Evolutionary conservation across 768 basidiomycete species (phyloP).

Genomic region (Leccinum obscurum): DNA sequence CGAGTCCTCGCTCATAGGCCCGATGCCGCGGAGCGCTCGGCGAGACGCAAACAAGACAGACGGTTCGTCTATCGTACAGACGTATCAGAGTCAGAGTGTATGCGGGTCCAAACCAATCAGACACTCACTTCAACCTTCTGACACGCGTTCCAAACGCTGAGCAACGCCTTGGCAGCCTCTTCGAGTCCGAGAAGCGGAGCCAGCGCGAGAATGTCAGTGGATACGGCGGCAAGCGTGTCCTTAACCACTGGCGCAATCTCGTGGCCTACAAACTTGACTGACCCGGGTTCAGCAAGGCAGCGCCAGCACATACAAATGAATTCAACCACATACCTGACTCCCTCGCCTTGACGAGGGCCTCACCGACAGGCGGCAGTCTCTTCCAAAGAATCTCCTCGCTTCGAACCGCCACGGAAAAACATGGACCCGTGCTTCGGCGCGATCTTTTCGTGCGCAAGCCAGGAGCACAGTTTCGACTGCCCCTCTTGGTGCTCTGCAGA

Average conservation of each 20-base stretch:
- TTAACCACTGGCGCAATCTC: conserved; percentile 35
- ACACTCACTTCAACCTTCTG: conserved; percentile 58
- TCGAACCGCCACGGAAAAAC: conserved; percentile 26
- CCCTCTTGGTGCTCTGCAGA: not conserved
- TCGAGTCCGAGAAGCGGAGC: conserved; percentile 58
- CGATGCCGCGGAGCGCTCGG: conserved; percentile 64
- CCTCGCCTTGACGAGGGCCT: conserved; percentile 21
- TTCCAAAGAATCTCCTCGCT: conserved; percentile 6
- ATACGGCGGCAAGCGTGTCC: conserved; percentile 37
- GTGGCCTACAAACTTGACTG: conserved; percentile 35
- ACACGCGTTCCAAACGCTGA: conserved; percentile 66
- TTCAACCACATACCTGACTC: conserved; percentile 17
- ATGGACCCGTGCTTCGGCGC: conserved; percentile 32
- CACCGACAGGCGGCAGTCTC: conserved; percentile 23
- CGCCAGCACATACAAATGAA: not conserved
- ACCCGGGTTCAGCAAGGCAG: conserved; percentile 9
- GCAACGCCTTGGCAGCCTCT: conserved; percentile 49
- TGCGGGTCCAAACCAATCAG: not conserved
- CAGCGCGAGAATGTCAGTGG: conserved; percentile 42
- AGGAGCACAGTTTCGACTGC: not conserved
- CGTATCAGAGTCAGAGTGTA: not conserved
- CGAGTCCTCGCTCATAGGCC: no score
- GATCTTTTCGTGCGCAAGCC: conserved; percentile 17
- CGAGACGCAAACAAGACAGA: conserved; percentile 65
- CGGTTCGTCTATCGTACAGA: conserved; percentile 55